Evolutionary conservation across 2,329 filamentous ascomycete genomes (phyloP), one percentile per base, ranked within the genome.

Genomic region (Pseudogymnoascus sp.): DNA sequence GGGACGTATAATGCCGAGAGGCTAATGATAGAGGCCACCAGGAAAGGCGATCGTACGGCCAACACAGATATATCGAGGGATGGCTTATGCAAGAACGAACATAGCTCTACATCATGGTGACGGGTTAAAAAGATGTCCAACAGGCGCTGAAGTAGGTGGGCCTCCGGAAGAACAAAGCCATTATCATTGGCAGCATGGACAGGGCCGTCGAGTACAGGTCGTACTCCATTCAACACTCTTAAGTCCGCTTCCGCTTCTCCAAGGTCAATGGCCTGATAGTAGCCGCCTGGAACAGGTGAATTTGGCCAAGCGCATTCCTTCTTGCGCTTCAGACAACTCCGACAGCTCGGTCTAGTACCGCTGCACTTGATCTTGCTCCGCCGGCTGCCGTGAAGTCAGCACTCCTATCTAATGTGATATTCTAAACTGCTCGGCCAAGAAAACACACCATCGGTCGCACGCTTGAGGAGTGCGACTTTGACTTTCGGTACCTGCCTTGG

Each of bases 381-480:
- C 21, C 60, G 60, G 28, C 60, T 61, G 12, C 9, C 21, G 7
- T n/a, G 6, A 10, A 48, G 57, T 58, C n/a, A 28, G 57, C 3
- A 58, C 15, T 5, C 2, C 52, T n/a, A 19, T 26, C 5, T 26
- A 7, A 21, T 2, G 4, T 21, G n/a, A 9, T 12, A 21, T n/a
- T 5, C 7, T 10, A 57, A 13, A 18, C 13, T 13, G 10, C 5
- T 2, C n/a, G 12, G 13, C 55, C n/a, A 9, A 48, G 34, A 37
- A 58, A 4, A 41, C 58, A 57, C 35, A 57, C 60, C 60, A 61
- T 61, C 60, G 56, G 12, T 61, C 60, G 28, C 60, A 61, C 15
- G 58, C 60, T 23, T 61, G 60, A 4, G 60, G 60, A 39, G 60
- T 61, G 12, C 60, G 60, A 19, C 38, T 15, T 19, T 21, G 15